Percentiles rank a stretch among this genome's conserved stretches.
Evolutionary conservation across 2,329 filamentous ascomycete genomes (phyloP).

Genomic region (Magnaporthales sp.): DNA sequence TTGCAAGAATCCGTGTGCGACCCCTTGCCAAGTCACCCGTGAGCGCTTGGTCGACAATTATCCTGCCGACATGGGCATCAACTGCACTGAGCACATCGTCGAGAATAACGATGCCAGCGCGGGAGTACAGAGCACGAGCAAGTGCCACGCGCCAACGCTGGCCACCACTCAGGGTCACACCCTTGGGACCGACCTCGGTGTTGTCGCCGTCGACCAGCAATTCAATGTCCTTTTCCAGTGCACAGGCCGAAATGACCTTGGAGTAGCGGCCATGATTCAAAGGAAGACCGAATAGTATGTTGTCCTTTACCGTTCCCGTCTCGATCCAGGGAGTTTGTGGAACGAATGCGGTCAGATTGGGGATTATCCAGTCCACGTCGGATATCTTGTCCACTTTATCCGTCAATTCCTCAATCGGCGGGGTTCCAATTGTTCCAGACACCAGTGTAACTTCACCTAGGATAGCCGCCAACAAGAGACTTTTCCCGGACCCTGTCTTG

Average conservation of each 20-base stretch:
- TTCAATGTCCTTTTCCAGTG: conserved; percentile 32
- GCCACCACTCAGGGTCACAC: conserved; percentile 33
- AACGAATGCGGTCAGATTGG: conserved; percentile 31
- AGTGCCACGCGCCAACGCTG: conserved; percentile 36
- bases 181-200: conserved; percentile 33
- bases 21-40: conserved; percentile 38
- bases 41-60: conserved; percentile 42
- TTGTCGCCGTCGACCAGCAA: conserved; percentile 31
- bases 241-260: conserved; percentile 35
- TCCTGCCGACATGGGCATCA: conserved; percentile 31
- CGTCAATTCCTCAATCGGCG: conserved; percentile 14
- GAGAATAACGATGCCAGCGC: conserved; percentile 32
- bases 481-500: conserved; percentile 30
- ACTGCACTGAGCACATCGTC: conserved; percentile 44
- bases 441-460: conserved; percentile 29
- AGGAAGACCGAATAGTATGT: conserved; percentile 34
- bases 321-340: conserved; percentile 39
- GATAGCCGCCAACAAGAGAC: conserved; percentile 27
- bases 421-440: conserved; percentile 20
- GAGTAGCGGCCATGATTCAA: conserved; percentile 32
- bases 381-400: conserved; percentile 14
- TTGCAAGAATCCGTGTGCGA: conserved; percentile 56
- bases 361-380: conserved; percentile 23
- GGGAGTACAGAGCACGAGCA: conserved; percentile 35
- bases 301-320: conserved; percentile 33